A percentile compares a stretch with the other conserved stretches of the same genome.
Conservation (phyloP, 2,329 filamentous ascomycete species). For the Calonectria hongkongensis region DNA sequence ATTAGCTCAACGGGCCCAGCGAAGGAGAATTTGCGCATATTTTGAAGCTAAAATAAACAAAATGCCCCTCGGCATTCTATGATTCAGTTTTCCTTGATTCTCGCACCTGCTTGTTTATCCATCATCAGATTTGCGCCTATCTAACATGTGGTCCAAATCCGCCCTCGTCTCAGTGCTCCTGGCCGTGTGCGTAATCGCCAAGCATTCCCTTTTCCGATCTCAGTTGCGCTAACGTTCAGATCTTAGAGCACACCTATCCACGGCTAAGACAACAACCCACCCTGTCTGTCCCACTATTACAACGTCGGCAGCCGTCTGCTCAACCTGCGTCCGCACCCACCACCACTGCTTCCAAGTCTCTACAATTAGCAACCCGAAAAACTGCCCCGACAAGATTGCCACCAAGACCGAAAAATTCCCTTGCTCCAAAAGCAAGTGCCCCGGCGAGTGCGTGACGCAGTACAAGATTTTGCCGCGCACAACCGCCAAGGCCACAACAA, state of each 20-base stretch:
- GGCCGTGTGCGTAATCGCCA: neutral
- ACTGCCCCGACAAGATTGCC: neutral
- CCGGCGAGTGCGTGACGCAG: neutral
- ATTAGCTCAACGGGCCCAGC: neutral
- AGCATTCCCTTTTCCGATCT: too few relatives aligned
- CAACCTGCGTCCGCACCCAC: conserved; percentile 15
- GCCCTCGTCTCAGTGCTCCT: conserved; percentile 3
- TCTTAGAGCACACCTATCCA: neutral
- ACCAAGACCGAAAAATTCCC: conserved; percentile 3
- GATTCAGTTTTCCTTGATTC: neutral
- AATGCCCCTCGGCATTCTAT: neutral
- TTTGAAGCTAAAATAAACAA: neutral
- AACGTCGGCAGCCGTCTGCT: neutral
- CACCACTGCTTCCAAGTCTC: neutral
- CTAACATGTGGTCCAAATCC: neutral
- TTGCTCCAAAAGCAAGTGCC: conserved; percentile 8
- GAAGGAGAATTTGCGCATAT: conserved; percentile 8
- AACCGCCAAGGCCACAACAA: neutral
- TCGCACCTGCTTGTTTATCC: neutral
- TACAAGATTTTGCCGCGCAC: neutral
- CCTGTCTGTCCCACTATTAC: conserved; percentile 3
- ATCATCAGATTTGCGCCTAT: neutral
- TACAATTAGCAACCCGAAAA: conserved; percentile 1
- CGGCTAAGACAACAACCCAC: neutral
- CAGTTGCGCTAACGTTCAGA: neutral